Evolutionary conservation across 257 asterid genomes (phyloP).

Genomic region (Leptodermis oblonga): DNA sequence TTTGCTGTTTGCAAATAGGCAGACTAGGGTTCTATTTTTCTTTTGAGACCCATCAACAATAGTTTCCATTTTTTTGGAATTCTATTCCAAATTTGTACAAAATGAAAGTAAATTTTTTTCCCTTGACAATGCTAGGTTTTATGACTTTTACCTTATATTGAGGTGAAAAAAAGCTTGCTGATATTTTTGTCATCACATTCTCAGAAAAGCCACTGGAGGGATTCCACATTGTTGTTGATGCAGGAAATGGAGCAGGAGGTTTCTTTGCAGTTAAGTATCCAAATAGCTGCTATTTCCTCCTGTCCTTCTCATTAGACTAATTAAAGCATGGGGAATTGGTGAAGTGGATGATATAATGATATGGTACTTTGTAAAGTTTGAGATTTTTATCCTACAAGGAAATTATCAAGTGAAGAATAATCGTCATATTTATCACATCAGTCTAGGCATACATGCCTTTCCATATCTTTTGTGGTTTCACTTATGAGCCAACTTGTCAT

Average conservation of each 20-base stretch:
- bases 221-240: slow-evolving; percentile 96
- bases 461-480: background rate
- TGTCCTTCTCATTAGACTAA: background rate
- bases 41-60: background rate
- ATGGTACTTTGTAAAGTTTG: background rate
- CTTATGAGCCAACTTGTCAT: no score
- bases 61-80: background rate
- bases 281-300: slow-evolving; percentile 13
- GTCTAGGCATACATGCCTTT: background rate
- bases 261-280: slow-evolving; percentile 53
- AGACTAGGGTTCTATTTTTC: background rate
- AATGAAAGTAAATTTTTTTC: background rate
- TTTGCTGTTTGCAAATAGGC: background rate
- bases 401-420: background rate
- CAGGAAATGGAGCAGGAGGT: slow-evolving; percentile 99
- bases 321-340: background rate
- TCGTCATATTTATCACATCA: background rate
- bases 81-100: background rate
- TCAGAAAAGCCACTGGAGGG: slow-evolving; percentile 97
- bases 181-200: slow-evolving; percentile 23
- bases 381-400: background rate
- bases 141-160: slow-evolving; percentile 10
- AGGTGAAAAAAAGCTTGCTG: slow-evolving; percentile 23
- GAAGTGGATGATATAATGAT: background rate
- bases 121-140: background rate